Evolutionary conservation across 495 filamentous ascomycete species (phyloP).

Genomic region (Cercophora newfieldiana): DNA sequence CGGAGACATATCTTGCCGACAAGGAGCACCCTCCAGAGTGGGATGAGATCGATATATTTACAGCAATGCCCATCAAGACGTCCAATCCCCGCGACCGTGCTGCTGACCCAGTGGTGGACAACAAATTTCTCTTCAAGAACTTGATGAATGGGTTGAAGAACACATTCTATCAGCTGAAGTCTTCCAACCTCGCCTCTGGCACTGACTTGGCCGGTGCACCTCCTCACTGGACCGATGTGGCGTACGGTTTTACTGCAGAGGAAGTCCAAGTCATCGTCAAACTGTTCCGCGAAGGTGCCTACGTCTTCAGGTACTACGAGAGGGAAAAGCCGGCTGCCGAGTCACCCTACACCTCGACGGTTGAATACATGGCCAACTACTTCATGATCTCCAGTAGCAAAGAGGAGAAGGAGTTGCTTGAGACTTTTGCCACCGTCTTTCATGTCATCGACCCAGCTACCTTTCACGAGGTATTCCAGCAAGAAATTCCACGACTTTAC

Average conservation of each 20-base stretch:
- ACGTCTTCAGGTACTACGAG: constrained; percentile 95
- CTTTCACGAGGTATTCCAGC: constrained; percentile 97
- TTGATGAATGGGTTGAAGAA: constrained; percentile 97
- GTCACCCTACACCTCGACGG: constrained; percentile 70
- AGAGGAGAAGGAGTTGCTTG: constrained; percentile 95
- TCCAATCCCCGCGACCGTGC: constrained; percentile 89
- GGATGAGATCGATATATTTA: constrained; percentile 98
- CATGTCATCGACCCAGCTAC: constrained; percentile 98
- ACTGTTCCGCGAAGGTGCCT: constrained; percentile 92
- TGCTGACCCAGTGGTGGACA: constrained; percentile 92
- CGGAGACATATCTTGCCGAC: constrained; percentile 82
- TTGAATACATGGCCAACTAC: constrained; percentile 88
- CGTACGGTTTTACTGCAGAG: constrained; percentile 95
- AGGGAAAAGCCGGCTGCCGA: constrained; percentile 78
- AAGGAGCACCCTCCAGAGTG: constrained; percentile 80
- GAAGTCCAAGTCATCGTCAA: constrained; percentile 96
- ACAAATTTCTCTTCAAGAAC: constrained; percentile 97
- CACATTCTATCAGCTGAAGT: constrained; percentile 91
- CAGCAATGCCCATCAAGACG: constrained; percentile 92
- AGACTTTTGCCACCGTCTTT: constrained; percentile 97
- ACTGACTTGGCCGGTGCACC: constrained; percentile 79
- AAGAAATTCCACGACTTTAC: constrained; percentile 93
- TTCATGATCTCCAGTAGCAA: constrained; percentile 89
- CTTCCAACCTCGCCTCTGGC: constrained; percentile 70
- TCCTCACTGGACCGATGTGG: constrained; percentile 90